Percentiles rank a stretch among this genome's conserved stretches.
phyloP scores from a whole-genome alignment of 2,329 filamentous ascomycete genomes.

The Emergomyces orientalis region DNA sequence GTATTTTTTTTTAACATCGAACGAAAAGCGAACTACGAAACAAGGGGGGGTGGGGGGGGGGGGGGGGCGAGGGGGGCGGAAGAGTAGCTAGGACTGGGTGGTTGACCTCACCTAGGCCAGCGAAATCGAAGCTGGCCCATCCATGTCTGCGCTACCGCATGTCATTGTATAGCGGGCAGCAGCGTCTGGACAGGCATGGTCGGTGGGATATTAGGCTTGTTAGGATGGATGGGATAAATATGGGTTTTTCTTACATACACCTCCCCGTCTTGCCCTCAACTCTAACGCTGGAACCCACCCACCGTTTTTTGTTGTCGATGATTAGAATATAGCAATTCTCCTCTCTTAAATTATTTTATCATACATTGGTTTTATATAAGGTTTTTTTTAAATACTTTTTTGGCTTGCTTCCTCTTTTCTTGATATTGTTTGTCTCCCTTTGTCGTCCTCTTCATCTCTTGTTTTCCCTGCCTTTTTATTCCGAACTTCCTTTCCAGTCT shows the following conservation, averaged over 20 bases:
- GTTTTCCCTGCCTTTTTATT: too few species aligned
- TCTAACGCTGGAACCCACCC: neutral
- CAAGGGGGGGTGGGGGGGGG: too few species aligned
- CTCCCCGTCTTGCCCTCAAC: neutral
- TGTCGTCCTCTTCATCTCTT: too few species aligned
- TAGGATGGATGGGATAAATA: neutral
- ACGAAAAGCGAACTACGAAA: neutral
- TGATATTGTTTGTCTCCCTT: too few species aligned
- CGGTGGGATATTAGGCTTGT: too few species aligned
- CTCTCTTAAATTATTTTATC: slow-evolving; percentile 24
- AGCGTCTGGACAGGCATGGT: neutral
- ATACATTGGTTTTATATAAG: neutral
- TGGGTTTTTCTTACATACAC: neutral
- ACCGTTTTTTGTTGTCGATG: neutral
- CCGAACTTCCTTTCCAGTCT: neutral
- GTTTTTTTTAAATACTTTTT: too few species aligned
- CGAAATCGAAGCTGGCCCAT: neutral
- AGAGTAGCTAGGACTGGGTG: too few species aligned
- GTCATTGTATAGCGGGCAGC: neutral
- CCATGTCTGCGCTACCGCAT: neutral
- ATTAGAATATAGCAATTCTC: slow-evolving; percentile 35
- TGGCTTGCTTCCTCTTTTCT: neutral
- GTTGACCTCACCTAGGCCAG: neutral
- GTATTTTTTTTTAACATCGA: neutral
- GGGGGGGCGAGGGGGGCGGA: too few species aligned